These are phyloP conservation scores for Tulasnella sp. DNA, from an alignment of 768 basidiomycete species.

Conservation along the genomic window DNA sequence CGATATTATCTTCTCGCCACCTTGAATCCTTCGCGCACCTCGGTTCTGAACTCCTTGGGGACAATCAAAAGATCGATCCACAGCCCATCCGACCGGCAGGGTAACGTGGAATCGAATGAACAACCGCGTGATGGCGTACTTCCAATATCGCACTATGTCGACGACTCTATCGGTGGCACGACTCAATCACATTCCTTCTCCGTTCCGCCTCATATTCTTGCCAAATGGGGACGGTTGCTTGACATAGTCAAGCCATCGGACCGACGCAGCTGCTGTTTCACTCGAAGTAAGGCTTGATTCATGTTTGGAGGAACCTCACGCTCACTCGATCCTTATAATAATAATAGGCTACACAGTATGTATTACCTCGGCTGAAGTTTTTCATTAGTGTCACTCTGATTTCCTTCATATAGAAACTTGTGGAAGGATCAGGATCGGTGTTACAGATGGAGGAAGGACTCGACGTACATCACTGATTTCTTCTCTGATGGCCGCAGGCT, in stretches of 20 bases:
- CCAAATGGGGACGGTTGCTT: constrained; percentile 68
- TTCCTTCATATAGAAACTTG: constrained; percentile 29
- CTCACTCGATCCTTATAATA: background rate
- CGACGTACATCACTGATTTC: constrained; percentile 34
- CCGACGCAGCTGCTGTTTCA: constrained; percentile 64
- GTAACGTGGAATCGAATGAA: background rate
- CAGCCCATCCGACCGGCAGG: background rate
- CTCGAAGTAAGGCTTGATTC: constrained; percentile 41
- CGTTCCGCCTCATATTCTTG: constrained; percentile 50
- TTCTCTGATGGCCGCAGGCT: background rate
- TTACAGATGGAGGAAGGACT: constrained; percentile 57
- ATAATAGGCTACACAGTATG: background rate
- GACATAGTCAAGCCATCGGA: constrained; percentile 63
- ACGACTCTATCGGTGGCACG: background rate
- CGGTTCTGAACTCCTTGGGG: background rate
- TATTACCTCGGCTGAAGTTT: constrained; percentile 19
- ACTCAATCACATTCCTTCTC: constrained; percentile 18
- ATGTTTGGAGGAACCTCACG: background rate
- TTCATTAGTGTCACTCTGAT: constrained; percentile 44
- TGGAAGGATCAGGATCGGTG: constrained; percentile 68
- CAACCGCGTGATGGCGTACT: background rate
- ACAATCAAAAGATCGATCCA: background rate
- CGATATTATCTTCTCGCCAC: constrained; percentile 73
- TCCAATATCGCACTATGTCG: constrained; percentile 11
- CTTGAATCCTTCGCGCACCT: constrained; percentile 13